Evolutionary conservation across 2,329 filamentous ascomycete species (phyloP).

Genomic region (Fusarium dimerum): DNA sequence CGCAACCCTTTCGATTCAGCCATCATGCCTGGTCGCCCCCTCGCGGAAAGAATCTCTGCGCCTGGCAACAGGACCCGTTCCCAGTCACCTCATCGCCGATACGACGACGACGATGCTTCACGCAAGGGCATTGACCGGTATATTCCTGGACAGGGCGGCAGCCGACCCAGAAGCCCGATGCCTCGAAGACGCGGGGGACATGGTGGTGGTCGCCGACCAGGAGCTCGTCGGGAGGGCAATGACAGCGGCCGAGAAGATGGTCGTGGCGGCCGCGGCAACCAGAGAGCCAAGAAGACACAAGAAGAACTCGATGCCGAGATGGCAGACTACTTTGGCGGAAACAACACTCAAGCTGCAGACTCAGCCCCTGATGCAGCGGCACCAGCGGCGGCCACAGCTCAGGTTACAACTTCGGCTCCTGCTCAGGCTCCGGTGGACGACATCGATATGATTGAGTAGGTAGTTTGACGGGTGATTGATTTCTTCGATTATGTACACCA

Average conservation of each 20-base stretch:
- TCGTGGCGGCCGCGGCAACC: conserved; percentile 44
- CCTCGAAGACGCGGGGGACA: conserved; percentile 49
- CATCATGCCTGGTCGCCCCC: conserved; percentile 55
- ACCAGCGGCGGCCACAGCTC: conserved; percentile 25
- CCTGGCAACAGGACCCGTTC: conserved; percentile 64
- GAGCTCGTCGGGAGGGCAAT: conserved; percentile 44
- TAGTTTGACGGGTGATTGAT: conserved; percentile 11
- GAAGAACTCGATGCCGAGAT: conserved; percentile 96
- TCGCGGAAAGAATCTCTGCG: conserved; percentile 62
- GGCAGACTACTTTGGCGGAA: conserved; percentile 81
- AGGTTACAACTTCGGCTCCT: conserved; percentile 22
- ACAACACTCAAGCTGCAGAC: conserved; percentile 39
- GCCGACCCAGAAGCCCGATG: conserved; percentile 61
- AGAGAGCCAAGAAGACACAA: conserved; percentile 78
- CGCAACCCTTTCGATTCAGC: conserved; percentile 61
- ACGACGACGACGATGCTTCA: conserved; percentile 57
- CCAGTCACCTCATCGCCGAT: conserved; percentile 49
- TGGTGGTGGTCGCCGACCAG: conserved; percentile 51
- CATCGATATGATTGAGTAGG: conserved; percentile 70
- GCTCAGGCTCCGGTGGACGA: conserved; percentile 47
- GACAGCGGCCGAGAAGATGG: conserved; percentile 37
- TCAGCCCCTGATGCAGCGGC: conserved; percentile 26
- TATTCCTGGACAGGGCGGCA: conserved; percentile 60
- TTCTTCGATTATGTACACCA: conserved; percentile 25
- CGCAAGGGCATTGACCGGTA: conserved; percentile 78